phyloP scores from a whole-genome alignment of 2,329 filamentous ascomycete genomes.

The Talaromyces sp. region DNA sequence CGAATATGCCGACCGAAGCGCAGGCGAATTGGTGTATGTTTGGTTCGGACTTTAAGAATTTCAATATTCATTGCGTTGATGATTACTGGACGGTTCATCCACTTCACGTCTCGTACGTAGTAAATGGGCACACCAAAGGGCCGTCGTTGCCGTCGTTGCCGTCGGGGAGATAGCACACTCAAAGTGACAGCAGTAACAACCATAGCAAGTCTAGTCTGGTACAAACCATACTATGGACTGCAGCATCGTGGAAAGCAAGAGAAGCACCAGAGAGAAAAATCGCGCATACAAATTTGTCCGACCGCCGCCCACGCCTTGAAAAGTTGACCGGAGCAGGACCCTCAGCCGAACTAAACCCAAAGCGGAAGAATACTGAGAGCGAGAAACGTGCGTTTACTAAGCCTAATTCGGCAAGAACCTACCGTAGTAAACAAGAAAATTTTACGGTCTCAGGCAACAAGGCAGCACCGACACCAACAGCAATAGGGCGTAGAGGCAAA shows the following conservation, averaged over 20 bases:
- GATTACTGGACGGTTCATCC: neutral
- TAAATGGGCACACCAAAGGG: neutral
- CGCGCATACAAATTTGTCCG: conserved; percentile 19
- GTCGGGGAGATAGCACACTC: conserved; percentile 2
- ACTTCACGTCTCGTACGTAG: neutral
- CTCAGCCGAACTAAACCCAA: neutral
- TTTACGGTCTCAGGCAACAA: neutral
- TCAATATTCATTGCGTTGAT: neutral
- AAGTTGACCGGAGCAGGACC: neutral
- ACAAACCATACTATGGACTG: neutral
- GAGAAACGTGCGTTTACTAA: neutral
- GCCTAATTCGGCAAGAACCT: neutral
- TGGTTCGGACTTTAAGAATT: neutral
- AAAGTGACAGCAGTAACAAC: neutral
- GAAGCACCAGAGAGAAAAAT: conserved; percentile 9
- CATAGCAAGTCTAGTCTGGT: conserved; percentile 2
- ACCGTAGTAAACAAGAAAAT: neutral
- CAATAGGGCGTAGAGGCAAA: neutral
- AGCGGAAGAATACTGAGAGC: neutral
- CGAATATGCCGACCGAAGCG: neutral
- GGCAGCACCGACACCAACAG: too few species aligned
- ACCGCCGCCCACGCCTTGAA: conserved; percentile 14
- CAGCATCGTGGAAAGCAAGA: neutral
- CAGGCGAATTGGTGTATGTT: neutral
- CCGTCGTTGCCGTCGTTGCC: conserved; percentile 7